Percentiles rank a stretch among this genome's conserved stretches.
These are phyloP conservation scores for Fistulifera solaris DNA, from an alignment of 108 stramenopile species.

Conservation along the genomic window DNA sequence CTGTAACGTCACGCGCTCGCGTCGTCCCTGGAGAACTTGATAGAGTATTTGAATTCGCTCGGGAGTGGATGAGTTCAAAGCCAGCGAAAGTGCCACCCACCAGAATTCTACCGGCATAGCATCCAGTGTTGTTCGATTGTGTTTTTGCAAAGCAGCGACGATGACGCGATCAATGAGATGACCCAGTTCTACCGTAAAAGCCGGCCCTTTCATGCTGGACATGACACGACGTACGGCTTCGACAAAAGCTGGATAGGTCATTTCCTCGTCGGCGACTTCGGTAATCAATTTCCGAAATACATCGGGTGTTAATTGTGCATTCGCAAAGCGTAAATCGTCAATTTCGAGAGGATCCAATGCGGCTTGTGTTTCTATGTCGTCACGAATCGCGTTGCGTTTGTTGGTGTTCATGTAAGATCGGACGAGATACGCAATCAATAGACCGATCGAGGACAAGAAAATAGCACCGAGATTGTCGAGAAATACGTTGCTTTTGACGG, in stretches of 20 bases:
- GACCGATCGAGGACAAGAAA: conserved; percentile 46
- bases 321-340: conserved; percentile 68
- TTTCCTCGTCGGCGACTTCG: conserved; percentile 21
- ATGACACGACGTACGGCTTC: conserved; percentile 31
- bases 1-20: conserved; percentile 16
- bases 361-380: conserved; percentile 40
- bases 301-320: conserved; percentile 47
- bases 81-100: conserved; percentile 51
- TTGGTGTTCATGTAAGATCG: conserved; percentile 49
- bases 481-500: conserved; percentile 60
- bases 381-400: conserved; percentile 44
- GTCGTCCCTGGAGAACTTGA: conserved; percentile 18
- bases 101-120: conserved; percentile 30
- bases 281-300: conserved; percentile 39
- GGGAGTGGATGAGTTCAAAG: conserved; percentile 39
- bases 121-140: conserved; percentile 3
- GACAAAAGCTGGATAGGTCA: conserved; percentile 58
- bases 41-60: conserved; percentile 61
- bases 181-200: conserved; percentile 71
- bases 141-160: conserved; percentile 30
- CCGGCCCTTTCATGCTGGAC: conserved; percentile 36
- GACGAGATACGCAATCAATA: conserved; percentile 46
- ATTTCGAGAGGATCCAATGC: conserved; percentile 77
- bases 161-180: conserved; percentile 77
- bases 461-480: conserved; percentile 79